Base-by-base conservation (phyloP, 2,329 filamentous ascomycete genomes). In the Cadophora luteo-olivacea region DNA sequence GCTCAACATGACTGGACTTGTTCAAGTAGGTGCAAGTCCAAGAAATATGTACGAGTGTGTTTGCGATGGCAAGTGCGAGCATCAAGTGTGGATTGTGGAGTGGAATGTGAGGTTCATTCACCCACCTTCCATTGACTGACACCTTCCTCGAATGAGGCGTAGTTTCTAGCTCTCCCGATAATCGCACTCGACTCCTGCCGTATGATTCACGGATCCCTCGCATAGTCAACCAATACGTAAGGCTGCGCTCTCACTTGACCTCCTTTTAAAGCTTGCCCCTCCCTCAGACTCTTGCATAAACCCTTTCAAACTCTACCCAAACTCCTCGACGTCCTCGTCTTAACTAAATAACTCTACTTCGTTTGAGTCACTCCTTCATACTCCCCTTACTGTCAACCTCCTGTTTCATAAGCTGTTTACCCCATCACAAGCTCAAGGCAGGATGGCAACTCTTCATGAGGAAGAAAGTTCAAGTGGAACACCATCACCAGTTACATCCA, bases 61-160 rank as follows among this genome's bases (percentile, higher is more conserved):
- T 29, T 29, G 29, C 29, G 89, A 48, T 9, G 24, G 32, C 45
- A 41, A 49, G 54, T 38, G n/a, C 38, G 4, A 65, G 54, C 14
- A 25, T 36, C 16, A 24, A 52, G 24, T 54, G 61, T 54, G 33
- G 52, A 52, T 25, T 52, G 48, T 22, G 32, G 5, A 29, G 5
- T 29, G 29, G 16, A 38, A 7, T 38, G 36, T 38, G 7, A 38
- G n/a, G 36, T 38, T 36, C 32, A 58, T 58, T 58, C 33, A 58
- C 55, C 29, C 29, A 38, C 12, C 36, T 6, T 60, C 57, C 33
- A 60, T 29, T 29, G 29, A 60, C 41, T 12, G 57, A 45, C 12
- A 60, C 19, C 57, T 19, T 45, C 57, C 22, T 7, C 33, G n/a
- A 25, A 25, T 60, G 36, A 60, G 57, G 41, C 45, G 25, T 48